phyloP scores from a whole-genome alignment of 2,329 filamentous ascomycete species.

The Talaromyces sp. region DNA sequence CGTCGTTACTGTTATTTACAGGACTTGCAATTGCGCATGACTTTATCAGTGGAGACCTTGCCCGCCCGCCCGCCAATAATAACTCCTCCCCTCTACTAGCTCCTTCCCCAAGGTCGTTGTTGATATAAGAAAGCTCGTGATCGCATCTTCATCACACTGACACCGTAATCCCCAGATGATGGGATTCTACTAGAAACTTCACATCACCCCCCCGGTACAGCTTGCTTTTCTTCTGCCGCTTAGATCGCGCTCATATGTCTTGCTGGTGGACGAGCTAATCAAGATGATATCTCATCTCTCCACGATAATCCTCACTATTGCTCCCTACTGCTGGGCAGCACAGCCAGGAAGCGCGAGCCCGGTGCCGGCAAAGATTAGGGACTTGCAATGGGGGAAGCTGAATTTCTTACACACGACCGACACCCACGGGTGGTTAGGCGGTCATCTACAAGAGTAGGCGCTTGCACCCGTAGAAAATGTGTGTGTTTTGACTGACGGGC shows the following conservation, averaged over 20 bases:
- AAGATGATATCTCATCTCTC: slow-evolving; percentile 15
- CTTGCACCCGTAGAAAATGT: background rate
- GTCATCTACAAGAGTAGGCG: slow-evolving; percentile 80
- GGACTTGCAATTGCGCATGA: background rate
- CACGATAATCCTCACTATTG: slow-evolving; percentile 14
- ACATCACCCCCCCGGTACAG: background rate
- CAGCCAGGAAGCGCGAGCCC: slow-evolving; percentile 80
- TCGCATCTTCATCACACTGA: background rate
- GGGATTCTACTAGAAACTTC: background rate
- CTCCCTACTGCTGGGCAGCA: slow-evolving; percentile 40
- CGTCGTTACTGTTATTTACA: background rate
- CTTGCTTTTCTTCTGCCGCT: background rate
- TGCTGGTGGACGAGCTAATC: background rate
- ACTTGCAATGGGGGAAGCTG: slow-evolving; percentile 85
- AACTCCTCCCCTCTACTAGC: background rate
- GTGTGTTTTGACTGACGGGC: background rate
- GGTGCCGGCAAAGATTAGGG: slow-evolving; percentile 73
- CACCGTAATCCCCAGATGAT: background rate
- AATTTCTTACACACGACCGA: slow-evolving; percentile 98
- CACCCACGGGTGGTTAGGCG: slow-evolving; percentile 92
- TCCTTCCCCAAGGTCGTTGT: background rate
- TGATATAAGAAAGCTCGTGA: background rate
- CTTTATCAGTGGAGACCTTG: background rate
- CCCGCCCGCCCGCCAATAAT: background rate
- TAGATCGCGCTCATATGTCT: background rate